Evolutionary conservation across 176 grass and related monocot species (phyloP).

Genomic region (Ensete glaucum): DNA sequence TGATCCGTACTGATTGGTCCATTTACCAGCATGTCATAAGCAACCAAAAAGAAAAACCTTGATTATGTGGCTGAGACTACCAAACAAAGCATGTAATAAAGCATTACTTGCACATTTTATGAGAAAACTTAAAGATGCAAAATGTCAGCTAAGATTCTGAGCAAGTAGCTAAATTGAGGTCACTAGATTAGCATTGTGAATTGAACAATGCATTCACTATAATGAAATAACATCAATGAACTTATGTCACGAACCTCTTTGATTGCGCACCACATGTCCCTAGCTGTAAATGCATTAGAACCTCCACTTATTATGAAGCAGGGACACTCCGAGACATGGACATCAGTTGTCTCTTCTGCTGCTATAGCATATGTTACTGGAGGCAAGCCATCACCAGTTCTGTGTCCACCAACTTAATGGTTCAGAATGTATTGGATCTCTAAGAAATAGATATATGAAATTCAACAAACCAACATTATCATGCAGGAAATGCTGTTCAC

Average conservation of each 20-base stretch:
- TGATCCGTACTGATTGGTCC: neutral
- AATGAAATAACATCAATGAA: neutral
- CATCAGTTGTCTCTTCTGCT: conserved; percentile 59
- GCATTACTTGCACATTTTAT: neutral
- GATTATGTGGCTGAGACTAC: neutral
- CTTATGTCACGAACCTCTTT: conserved; percentile 59
- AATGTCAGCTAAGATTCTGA: neutral
- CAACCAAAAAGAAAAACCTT: neutral
- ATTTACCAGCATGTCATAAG: neutral
- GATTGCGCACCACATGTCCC: conserved; percentile 76
- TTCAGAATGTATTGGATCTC: conserved; percentile 16
- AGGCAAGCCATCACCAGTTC: conserved; percentile 65
- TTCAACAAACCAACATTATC: neutral
- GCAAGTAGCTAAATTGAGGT: no score
- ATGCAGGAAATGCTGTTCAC: conserved; percentile 4
- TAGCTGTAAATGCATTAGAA: conserved; percentile 68
- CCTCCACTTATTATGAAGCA: conserved; percentile 70
- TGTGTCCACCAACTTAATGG: conserved; percentile 27
- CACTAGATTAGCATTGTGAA: no score
- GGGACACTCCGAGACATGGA: conserved; percentile 73
- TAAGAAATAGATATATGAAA: conserved; percentile 10
- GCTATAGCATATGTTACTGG: conserved; percentile 82
- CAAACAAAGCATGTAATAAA: neutral
- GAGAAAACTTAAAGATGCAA: neutral
- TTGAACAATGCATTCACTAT: no score